A percentile compares a stretch with the other conserved stretches of the same genome.
These are phyloP conservation scores for Adiantum capillusveneris DNA, from an alignment of 75 land plant genomes.

Conservation along the genomic window DNA sequence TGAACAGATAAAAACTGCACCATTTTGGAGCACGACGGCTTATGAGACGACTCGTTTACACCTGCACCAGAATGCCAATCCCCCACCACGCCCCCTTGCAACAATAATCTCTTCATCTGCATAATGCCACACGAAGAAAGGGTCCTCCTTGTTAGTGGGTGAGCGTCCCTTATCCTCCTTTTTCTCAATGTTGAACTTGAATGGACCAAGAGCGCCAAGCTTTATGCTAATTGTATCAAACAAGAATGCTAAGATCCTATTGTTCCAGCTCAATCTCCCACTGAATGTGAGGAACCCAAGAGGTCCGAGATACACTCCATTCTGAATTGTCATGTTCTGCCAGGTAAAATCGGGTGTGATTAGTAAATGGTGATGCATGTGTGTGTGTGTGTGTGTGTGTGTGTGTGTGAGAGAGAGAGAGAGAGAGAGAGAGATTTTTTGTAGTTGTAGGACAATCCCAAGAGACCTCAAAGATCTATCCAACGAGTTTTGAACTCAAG, in stretches of 20 bases:
- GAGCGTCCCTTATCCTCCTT: slow-evolving; percentile 44
- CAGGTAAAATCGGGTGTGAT: background rate
- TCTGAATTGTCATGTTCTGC: slow-evolving; percentile 81
- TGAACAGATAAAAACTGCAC: too few species aligned
- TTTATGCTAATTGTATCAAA: slow-evolving; percentile 66
- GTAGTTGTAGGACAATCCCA: too few species aligned
- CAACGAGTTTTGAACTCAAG: too few species aligned
- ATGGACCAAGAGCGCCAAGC: slow-evolving; percentile 66
- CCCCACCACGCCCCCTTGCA: slow-evolving; percentile 90
- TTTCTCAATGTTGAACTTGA: slow-evolving; percentile 57
- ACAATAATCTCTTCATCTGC: slow-evolving; percentile 94
- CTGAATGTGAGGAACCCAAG: slow-evolving; percentile 68
- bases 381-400: too few species aligned
- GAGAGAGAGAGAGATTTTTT: too few species aligned
- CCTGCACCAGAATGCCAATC: slow-evolving; percentile 86
- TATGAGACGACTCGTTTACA: slow-evolving; percentile 43
- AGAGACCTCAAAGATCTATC: too few species aligned
- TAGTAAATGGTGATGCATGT: background rate
- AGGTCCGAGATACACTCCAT: slow-evolving; percentile 86
- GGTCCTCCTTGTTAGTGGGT: slow-evolving; percentile 64
- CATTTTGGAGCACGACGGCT: too few species aligned
- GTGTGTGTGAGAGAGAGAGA: too few species aligned
- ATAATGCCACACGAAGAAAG: slow-evolving; percentile 95
- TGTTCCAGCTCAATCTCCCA: slow-evolving; percentile 78
- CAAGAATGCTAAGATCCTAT: slow-evolving; percentile 63